Evolutionary conservation across 2,329 filamentous ascomycete species (phyloP).

Genomic region (Fonsecaea pugnacius): DNA sequence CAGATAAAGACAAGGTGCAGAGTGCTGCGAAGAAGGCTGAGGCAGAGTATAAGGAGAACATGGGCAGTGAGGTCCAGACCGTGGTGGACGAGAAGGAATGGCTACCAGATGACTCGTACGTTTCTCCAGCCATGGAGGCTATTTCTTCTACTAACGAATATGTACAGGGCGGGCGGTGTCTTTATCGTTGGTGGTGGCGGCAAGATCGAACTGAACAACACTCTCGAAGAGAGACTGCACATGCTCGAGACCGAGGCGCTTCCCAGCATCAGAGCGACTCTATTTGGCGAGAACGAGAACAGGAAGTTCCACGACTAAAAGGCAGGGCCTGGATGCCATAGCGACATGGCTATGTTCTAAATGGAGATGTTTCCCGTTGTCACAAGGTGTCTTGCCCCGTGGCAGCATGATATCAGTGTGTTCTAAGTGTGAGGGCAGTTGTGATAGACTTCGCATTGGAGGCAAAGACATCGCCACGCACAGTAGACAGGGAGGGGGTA

Average conservation of each 20-base stretch:
- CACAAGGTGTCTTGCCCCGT: not conserved
- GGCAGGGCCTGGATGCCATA: not conserved
- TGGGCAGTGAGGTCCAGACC: slow-evolving; percentile 70
- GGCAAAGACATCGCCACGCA: not conserved
- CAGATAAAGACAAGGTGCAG: slow-evolving; percentile 74
- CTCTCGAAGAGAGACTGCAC: slow-evolving; percentile 85
- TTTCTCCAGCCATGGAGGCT: slow-evolving; percentile 35
- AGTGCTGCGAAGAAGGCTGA: slow-evolving; percentile 77
- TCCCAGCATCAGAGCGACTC: slow-evolving; percentile 78
- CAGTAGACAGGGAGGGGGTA: not conserved
- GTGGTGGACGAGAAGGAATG: slow-evolving; percentile 78
- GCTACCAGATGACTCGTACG: slow-evolving; percentile 82
- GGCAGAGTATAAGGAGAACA: slow-evolving; percentile 81
- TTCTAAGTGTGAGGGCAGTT: not conserved
- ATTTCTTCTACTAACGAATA: not conserved
- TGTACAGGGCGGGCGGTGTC: slow-evolving; percentile 76
- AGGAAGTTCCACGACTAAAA: slow-evolving; percentile 91
- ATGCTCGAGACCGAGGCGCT: slow-evolving; percentile 84
- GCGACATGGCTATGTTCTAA: not conserved
- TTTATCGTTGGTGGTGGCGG: slow-evolving; percentile 78
- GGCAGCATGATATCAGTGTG: not conserved
- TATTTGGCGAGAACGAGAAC: slow-evolving; percentile 95
- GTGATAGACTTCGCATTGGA: not conserved
- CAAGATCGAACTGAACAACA: slow-evolving; percentile 99
- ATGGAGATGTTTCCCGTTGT: not conserved